These are phyloP conservation scores for Vigna angularis DNA, from an alignment of 306 rosid genomes.

Conservation along the genomic window DNA sequence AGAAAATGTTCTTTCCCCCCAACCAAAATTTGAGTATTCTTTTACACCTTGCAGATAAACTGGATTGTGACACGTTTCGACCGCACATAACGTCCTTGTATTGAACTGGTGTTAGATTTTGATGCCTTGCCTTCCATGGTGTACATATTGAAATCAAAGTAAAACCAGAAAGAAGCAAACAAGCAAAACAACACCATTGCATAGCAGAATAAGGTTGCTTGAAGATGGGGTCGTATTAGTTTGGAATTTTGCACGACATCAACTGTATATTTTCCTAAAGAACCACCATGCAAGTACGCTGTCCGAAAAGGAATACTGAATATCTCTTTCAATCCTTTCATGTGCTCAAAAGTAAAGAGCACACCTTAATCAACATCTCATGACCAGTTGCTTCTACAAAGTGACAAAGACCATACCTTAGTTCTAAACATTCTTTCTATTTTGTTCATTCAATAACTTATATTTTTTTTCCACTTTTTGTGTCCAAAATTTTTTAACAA, in stretches of 20 bases:
- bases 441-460: too few relatives aligned
- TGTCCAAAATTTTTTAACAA: too few relatives aligned
- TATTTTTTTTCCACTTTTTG: too few relatives aligned
- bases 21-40: background rate
- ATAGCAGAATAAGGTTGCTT: constrained; percentile 8
- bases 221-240: background rate
- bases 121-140: background rate
- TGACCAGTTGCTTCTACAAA: too few relatives aligned
- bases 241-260: background rate
- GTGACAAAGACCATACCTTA: too few relatives aligned
- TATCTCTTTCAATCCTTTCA: background rate
- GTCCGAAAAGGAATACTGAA: background rate
- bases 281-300: background rate
- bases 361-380: too few relatives aligned
- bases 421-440: too few relatives aligned
- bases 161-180: constrained; percentile 14
- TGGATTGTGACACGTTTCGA: constrained; percentile 68
- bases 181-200: too few relatives aligned
- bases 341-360: background rate
- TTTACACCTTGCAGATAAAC: constrained; percentile 60
- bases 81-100: constrained; percentile 39
- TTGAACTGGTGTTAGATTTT: background rate
- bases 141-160: background rate
- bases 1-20: background rate
- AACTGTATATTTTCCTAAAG: background rate